Base-by-base conservation (phyloP, 106 monocot species). In the Alisma plantagoaquatica region DNA sequence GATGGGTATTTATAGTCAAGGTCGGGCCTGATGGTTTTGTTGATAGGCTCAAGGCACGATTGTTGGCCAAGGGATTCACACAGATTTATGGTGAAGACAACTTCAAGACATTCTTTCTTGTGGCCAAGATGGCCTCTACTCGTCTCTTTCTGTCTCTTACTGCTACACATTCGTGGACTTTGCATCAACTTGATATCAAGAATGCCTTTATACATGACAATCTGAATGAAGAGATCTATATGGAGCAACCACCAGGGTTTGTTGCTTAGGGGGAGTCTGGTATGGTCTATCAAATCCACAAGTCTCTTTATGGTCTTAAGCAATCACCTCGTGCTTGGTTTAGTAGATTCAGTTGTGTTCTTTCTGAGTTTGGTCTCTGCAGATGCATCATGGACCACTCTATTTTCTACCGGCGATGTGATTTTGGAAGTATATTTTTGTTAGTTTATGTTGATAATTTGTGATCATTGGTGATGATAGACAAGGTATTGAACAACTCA, bases 11-110 rank as follows among this genome's bases (percentile, higher is more conserved):
- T n/a, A n/a, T n/a, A n/a, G n/a, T n/a, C n/a, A n/a, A n/a, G n/a
- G n/a, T n/a, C n/a, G n/a, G n/a, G n/a, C n/a, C 14, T 6, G 35
- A 38, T 38, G 35, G 35, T 6, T 21, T 33, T 1, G 2, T 55
- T 8, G 21, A 56, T 3, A 56, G 6, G 38, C 38, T 31, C 4
- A 56, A 38, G 24, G 35, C 33, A 10, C 7, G 15, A 12, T 33
- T 56, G 16, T 0, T 7, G 1, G 33, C 14, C 14, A 35, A 55
- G 2, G 2, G 55, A 0, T 32, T 31, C 17, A 56, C 35, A 0
- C 56, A 56, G 33, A 56, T 21, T 23, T 35, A 56, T 35, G 33
- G 19, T n/a, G 21, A 33, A 21, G 17, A 56, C 18, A 33, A 38
- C 10, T 22, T 31, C 21, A 0, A 56, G 9, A 38, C 35, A 7